Evolutionary conservation across 129 eudicot species (phyloP), one percentile per base, ranked within the genome.

Genomic region (Ambrosia artemisiifolia): DNA sequence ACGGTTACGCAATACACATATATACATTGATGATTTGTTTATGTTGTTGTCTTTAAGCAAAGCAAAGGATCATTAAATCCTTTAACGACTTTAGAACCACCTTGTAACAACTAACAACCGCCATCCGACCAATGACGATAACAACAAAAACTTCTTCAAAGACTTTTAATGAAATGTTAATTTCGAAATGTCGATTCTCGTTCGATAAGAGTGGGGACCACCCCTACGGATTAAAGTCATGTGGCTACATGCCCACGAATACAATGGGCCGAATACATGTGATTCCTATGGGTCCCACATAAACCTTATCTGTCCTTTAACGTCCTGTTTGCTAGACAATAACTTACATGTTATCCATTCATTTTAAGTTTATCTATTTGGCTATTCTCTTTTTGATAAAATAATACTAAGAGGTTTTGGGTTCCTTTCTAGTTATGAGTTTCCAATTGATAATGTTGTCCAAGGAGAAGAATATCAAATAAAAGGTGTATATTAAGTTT

Each of bases 301-400:
- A 13, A 36, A 70, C 65, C 75, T 54, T 70, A 70, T 54, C 75
- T 28, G 14, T 36, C 63, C 63, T n/a, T 33, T 54, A 13, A 49
- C 16, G 62, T 18, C 69, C 33, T 7, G 11, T 24, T 47, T 14
- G 53, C 4, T 47, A 11, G 53, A 47, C 16, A 60, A 12, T 28
- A 60, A 11, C 13, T 59, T 59, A 59, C 20, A 59, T 33, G 12
- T 61, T 61, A 33, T 61, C 66, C 44, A 13, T 61, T 32, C 66
- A 32, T 61, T 61, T 28, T 28, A 2, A 60, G 65, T 28, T 28
- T 60, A 46, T 46, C 13, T 60, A 11, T 6, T 35, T 36, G 6
- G 4, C 7, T 36, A 5, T 36, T 5, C 6, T 36, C 7, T 8
- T 36, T 8, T 36, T 5, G 5, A 8, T 36, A 36, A 36, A 5